phyloP scores from a whole-genome alignment of 768 basidiomycete genomes.

The Naematelia aurantialba region DNA sequence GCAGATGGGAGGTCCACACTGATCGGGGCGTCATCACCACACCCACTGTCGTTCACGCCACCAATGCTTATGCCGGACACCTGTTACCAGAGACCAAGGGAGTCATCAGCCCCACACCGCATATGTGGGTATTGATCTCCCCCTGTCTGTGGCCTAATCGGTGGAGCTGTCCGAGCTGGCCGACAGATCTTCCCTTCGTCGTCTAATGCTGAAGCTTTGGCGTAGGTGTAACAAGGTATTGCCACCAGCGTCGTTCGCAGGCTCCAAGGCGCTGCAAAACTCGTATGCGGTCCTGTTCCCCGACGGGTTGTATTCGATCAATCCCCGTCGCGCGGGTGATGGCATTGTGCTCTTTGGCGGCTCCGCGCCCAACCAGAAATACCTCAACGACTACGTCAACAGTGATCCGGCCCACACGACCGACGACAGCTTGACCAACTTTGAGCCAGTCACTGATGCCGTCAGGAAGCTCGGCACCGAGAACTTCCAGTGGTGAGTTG shows the following conservation, averaged over 20 bases:
- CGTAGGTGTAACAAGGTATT: slow-evolving; percentile 59
- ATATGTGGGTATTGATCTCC: slow-evolving; percentile 18
- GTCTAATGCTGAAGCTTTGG: too few species aligned
- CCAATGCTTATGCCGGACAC: slow-evolving; percentile 74
- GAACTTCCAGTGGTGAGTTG: slow-evolving; percentile 43
- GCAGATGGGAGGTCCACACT: slow-evolving; percentile 59
- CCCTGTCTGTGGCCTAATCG: background rate
- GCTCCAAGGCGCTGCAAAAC: slow-evolving; percentile 20
- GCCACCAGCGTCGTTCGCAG: slow-evolving; percentile 38
- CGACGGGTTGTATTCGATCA: slow-evolving; percentile 21
- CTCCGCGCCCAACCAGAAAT: slow-evolving; percentile 15
- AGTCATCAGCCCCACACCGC: slow-evolving; percentile 16
- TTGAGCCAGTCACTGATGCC: slow-evolving; percentile 36
- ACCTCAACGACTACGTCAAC: slow-evolving; percentile 20
- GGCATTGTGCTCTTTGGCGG: slow-evolving; percentile 29
- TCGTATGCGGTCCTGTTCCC: slow-evolving; percentile 23
- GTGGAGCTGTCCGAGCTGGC: too few species aligned
- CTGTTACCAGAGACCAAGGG: slow-evolving; percentile 54
- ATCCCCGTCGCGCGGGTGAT: slow-evolving; percentile 17
- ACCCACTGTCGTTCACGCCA: slow-evolving; percentile 71
- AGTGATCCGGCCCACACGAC: slow-evolving; percentile 14
- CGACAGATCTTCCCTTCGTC: too few species aligned
- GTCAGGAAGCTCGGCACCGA: slow-evolving; percentile 30
- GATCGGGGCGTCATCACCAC: slow-evolving; percentile 62
- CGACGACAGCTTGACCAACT: slow-evolving; percentile 28